phyloP scores from a whole-genome alignment of 78 protist species.

The Dictyostelium firmibasis region DNA sequence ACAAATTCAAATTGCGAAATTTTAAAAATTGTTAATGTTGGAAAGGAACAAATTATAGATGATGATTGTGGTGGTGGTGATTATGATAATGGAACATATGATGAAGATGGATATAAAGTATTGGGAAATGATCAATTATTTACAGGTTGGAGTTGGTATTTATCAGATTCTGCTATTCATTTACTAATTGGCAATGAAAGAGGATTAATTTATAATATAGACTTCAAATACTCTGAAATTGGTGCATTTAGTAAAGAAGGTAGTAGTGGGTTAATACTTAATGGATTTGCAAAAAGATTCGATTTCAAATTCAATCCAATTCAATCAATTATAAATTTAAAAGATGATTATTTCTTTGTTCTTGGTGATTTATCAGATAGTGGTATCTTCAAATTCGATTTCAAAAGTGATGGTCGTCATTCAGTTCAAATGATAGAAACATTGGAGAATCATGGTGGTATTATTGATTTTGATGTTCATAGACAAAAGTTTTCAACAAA shows the following conservation, averaged over 20 bases:
- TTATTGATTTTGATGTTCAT: background rate
- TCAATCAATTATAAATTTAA: background rate
- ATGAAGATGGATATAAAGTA: background rate
- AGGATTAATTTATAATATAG: background rate
- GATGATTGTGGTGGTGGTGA: background rate
- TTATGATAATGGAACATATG: background rate
- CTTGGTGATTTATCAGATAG: constrained; percentile 41
- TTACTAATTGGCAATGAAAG: background rate
- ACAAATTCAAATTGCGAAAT: constrained; percentile 3
- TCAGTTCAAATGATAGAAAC: background rate
- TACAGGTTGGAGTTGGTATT: background rate
- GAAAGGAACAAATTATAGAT: background rate
- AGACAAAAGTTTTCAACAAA: background rate
- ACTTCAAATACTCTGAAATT: background rate
- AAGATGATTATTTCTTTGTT: background rate
- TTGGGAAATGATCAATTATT: background rate
- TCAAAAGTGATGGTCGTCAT: too few species aligned
- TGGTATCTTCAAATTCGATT: background rate
- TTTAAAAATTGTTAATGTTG: background rate
- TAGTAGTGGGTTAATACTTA: background rate
- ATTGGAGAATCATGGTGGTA: background rate
- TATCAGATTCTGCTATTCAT: background rate
- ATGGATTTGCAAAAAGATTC: background rate
- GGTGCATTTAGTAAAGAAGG: background rate
- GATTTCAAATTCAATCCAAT: constrained; percentile 17